These are phyloP conservation scores for Ustilago trichophora DNA, from an alignment of 1,284 basidiomycete species.

Conservation along the genomic window DNA sequence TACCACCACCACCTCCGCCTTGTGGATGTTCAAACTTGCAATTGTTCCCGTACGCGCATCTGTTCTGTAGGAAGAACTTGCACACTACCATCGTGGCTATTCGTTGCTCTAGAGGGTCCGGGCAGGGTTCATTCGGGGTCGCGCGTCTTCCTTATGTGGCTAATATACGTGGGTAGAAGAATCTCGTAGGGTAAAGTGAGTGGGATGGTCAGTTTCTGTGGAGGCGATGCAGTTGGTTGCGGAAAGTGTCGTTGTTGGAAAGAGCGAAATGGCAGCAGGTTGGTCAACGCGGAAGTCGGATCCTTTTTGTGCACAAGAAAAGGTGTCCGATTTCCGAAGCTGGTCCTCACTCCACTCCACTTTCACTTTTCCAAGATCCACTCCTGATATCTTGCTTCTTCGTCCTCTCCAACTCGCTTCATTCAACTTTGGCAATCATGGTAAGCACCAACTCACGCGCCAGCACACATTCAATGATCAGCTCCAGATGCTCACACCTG, in stretches of 20 bases:
- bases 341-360: background rate
- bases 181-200: no score
- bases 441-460: no score
- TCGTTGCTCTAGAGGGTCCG: background rate
- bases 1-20: constrained; percentile 13
- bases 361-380: background rate
- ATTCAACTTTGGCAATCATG: no score
- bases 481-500: background rate
- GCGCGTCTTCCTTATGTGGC: no score
- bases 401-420: background rate
- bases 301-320: background rate
- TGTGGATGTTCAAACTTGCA: constrained; percentile 52
- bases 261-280: background rate
- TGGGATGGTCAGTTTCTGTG: constrained; percentile 1
- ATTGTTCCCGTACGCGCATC: constrained; percentile 52
- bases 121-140: background rate
- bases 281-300: constrained; percentile 3
- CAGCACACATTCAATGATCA: no score
- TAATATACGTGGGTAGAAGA: no score
- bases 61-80: constrained; percentile 49
- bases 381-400: no score
- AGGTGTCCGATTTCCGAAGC: constrained; percentile 7
- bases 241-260: background rate
- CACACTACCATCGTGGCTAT: constrained; percentile 38
- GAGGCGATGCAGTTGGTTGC: no score